These are phyloP conservation scores for Pugionium cornutum DNA, from an alignment of 345 rosid species.

Conservation along the genomic window DNA sequence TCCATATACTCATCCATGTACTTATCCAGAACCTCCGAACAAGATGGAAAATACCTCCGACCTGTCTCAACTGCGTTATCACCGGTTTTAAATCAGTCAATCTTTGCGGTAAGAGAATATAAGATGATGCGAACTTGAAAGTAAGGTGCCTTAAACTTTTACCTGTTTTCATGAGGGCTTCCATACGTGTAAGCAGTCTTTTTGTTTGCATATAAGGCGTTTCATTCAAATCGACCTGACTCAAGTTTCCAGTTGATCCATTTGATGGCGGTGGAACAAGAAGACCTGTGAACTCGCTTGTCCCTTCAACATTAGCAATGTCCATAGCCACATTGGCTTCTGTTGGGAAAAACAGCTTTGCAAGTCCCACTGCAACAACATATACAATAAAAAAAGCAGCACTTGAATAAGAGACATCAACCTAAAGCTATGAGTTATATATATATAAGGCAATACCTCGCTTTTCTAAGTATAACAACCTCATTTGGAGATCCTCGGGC, in stretches of 20 bases:
- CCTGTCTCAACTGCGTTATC: constrained; percentile 79
- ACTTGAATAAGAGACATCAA: background rate
- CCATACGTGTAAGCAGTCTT: constrained; percentile 69
- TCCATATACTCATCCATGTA: constrained; percentile 65
- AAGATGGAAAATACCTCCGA: constrained; percentile 73
- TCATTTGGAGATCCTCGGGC: constrained; percentile 85
- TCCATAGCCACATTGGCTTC: constrained; percentile 97
- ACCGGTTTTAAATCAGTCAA: constrained; percentile 14
- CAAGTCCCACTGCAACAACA: constrained; percentile 74
- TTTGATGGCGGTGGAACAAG: constrained; percentile 53
- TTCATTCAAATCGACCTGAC: constrained; percentile 87
- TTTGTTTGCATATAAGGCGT: constrained; percentile 72
- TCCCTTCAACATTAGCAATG: constrained; percentile 71
- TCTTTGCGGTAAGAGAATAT: background rate
- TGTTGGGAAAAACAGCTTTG: constrained; percentile 74
- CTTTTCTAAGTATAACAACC: constrained; percentile 83
- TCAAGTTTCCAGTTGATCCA: constrained; percentile 62
- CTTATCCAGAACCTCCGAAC: constrained; percentile 87
- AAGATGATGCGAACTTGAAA: background rate
- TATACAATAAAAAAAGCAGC: constrained; percentile 7
- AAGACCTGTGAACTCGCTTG: constrained; percentile 64
- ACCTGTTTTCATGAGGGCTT: constrained; percentile 95
- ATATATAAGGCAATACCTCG: constrained; percentile 55
- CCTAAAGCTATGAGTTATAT: constrained; percentile 6
- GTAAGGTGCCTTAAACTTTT: background rate